Conservation (phyloP, 148 eudicot genomes). For the Rhododendron ovatum region DNA sequence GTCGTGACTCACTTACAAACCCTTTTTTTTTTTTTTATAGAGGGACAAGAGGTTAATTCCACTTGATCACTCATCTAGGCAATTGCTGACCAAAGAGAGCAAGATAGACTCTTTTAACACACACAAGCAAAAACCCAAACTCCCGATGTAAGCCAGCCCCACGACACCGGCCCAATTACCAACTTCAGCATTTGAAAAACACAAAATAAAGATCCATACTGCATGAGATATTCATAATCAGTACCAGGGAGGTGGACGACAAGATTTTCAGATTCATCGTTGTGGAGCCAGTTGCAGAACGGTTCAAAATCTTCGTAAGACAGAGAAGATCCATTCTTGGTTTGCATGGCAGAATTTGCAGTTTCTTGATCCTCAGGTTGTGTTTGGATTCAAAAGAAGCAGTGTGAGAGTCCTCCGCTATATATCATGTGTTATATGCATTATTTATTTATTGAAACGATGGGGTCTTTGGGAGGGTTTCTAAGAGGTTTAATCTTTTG, state of each 20-base stretch:
- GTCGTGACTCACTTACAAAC: background rate
- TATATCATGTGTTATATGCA: background rate
- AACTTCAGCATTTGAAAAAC: background rate
- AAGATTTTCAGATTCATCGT: constrained; percentile 28
- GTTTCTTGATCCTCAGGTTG: background rate
- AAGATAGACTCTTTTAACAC: no score
- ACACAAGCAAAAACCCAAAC: no score
- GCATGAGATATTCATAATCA: background rate
- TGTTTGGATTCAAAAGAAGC: background rate
- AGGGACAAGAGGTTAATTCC: no score
- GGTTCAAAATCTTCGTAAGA: constrained; percentile 43
- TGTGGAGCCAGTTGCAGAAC: constrained; percentile 33
- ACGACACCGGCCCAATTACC: background rate
- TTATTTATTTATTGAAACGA: background rate
- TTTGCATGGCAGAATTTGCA: background rate
- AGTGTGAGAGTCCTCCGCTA: background rate
- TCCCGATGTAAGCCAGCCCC: no score
- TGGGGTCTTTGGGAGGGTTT: background rate
- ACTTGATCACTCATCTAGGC: no score
- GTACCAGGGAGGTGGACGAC: constrained; percentile 43
- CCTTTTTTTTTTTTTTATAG: no score
- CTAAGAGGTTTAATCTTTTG: constrained; percentile 3
- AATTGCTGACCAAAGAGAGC: no score
- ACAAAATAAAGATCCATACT: background rate
- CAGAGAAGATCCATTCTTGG: background rate